Percentiles rank a stretch among this genome's conserved stretches.
Conservation (phyloP, 2,329 filamentous ascomycete species). For the Curvularia sp. region DNA sequence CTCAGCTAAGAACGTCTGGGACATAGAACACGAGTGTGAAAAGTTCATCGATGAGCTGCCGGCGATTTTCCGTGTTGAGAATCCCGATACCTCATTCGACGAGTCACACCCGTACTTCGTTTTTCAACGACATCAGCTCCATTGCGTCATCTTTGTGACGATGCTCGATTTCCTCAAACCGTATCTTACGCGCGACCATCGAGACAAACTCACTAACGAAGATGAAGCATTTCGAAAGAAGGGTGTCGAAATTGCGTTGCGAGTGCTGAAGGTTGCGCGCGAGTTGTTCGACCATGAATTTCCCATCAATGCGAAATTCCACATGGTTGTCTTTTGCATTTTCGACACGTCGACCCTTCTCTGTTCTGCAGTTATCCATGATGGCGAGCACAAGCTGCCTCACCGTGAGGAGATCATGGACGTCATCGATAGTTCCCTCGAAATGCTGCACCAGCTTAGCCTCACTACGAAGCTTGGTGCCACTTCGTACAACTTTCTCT, state of each 20-base stretch:
- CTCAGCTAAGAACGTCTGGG: conserved; percentile 32
- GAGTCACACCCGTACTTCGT: conserved; percentile 52
- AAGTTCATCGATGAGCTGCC: conserved; percentile 56
- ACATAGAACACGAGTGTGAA: conserved; percentile 49
- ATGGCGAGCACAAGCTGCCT: conserved; percentile 52
- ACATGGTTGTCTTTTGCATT: conserved; percentile 59
- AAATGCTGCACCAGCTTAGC: conserved; percentile 42
- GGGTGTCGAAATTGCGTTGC: conserved; percentile 56
- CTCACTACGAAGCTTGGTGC: conserved; percentile 39
- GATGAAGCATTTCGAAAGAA: conserved; percentile 52
- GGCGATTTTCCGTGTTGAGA: conserved; percentile 48
- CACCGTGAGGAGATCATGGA: conserved; percentile 52
- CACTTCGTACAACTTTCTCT: conserved; percentile 41
- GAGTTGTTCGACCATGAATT: conserved; percentile 55
- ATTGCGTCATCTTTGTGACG: conserved; percentile 56
- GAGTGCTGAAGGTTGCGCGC: conserved; percentile 52
- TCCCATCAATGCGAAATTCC: conserved; percentile 58
- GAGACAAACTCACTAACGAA: conserved; percentile 33
- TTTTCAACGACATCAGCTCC: conserved; percentile 57
- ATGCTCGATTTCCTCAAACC: conserved; percentile 57
- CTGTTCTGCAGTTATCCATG: conserved; percentile 61
- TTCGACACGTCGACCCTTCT: conserved; percentile 61
- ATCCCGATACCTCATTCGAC: conserved; percentile 55
- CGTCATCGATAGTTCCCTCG: conserved; percentile 46
- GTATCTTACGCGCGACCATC: conserved; percentile 52